phyloP scores from a whole-genome alignment of 305 asterid genomes.

The Solanum hybrid region DNA sequence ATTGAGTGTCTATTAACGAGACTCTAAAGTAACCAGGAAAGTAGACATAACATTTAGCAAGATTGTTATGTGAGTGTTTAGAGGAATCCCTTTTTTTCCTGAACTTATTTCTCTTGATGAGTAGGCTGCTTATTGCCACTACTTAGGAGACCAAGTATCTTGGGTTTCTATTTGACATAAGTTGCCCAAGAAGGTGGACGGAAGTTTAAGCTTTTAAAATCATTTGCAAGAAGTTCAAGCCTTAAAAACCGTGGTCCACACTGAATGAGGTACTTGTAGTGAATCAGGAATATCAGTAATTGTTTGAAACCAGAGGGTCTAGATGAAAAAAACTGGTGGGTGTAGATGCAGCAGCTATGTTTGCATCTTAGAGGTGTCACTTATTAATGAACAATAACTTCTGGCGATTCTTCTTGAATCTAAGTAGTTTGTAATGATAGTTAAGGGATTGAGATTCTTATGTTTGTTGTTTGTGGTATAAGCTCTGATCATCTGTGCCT shows the following conservation, averaged over 20 bases:
- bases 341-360: neutral
- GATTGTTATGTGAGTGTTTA: neutral
- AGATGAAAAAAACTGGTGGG: neutral
- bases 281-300: conserved; percentile 2
- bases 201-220: neutral
- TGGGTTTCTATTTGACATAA: neutral
- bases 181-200: neutral
- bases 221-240: neutral
- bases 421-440: neutral
- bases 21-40: neutral
- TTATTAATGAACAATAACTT: neutral
- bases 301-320: neutral
- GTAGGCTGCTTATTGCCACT: neutral
- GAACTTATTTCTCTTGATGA: neutral
- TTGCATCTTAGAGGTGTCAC: neutral
- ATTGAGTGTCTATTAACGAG: neutral
- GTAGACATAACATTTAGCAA: neutral
- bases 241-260: neutral
- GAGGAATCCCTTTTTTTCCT: neutral
- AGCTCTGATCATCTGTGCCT: neutral
- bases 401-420: neutral
- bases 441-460: neutral
- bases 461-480: neutral
- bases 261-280: neutral
- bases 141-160: neutral